phyloP scores from a whole-genome alignment of 1,139 yeast species.

The Protomyces inouyei region DNA sequence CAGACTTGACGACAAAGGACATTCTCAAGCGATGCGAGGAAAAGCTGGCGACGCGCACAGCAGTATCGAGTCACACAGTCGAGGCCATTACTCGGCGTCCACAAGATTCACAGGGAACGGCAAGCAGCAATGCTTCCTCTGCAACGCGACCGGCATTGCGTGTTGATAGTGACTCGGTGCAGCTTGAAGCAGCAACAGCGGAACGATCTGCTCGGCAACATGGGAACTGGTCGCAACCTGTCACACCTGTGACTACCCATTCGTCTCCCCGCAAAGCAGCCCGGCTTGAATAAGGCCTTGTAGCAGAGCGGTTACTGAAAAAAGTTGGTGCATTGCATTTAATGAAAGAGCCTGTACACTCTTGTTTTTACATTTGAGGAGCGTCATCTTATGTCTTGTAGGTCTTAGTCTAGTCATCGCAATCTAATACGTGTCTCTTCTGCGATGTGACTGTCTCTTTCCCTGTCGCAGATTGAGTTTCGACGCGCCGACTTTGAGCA shows the following conservation, averaged over 20 bases:
- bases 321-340: not conserved
- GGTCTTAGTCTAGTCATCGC: not conserved
- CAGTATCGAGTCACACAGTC: conserved; percentile 16
- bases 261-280: not conserved
- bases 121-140: not conserved
- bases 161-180: conserved; percentile 17
- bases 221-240: not conserved
- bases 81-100: conserved; percentile 22
- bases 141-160: conserved; percentile 11
- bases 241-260: not conserved
- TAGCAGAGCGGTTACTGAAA: not conserved
- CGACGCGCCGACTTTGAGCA: not conserved
- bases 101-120: not conserved
- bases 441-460: not conserved
- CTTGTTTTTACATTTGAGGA: not conserved
- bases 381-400: not conserved
- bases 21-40: conserved; percentile 36
- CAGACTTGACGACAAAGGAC: conserved; percentile 38
- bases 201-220: conserved; percentile 3
- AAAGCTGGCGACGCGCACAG: conserved; percentile 8
- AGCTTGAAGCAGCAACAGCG: conserved; percentile 11
- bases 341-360: not conserved
- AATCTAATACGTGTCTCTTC: not conserved
- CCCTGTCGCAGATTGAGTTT: not conserved
- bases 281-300: not conserved